These are phyloP conservation scores for Aspergillus phoenicis DNA, from an alignment of 2,329 filamentous ascomycete species.

Conservation along the genomic window DNA sequence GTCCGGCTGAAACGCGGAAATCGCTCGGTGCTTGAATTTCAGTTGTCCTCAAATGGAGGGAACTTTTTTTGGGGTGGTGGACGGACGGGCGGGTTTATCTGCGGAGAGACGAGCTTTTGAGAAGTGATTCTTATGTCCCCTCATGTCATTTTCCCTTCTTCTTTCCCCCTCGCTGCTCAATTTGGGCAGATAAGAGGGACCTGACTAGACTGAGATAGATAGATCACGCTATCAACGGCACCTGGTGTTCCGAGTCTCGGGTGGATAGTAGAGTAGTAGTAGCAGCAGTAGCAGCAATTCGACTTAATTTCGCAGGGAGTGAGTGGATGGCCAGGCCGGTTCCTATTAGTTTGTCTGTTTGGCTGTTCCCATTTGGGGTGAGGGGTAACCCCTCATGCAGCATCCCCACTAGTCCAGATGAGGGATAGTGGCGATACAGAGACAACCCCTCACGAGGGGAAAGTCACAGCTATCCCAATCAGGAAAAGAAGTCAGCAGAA, in stretches of 20 bases:
- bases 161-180: neutral
- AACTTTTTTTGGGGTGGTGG: neutral
- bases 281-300: neutral
- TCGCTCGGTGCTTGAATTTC: neutral
- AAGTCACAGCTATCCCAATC: constrained; percentile 2
- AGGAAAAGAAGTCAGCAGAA: neutral
- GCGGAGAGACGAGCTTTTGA: neutral
- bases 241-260: neutral
- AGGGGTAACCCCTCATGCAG: neutral
- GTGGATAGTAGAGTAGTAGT: neutral
- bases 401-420: neutral
- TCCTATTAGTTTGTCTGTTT: neutral
- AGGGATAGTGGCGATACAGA: neutral
- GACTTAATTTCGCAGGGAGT: neutral
- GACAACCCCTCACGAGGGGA: constrained; percentile 22
- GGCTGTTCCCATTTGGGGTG: neutral
- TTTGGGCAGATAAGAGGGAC: neutral
- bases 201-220: neutral
- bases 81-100: neutral
- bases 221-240: neutral
- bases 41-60: neutral
- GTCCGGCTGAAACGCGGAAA: neutral
- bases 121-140: neutral
- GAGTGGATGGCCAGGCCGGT: neutral
- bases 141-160: neutral